Conservation (phyloP, 2,329 filamentous ascomycete genomes). For the Alternaria metachromatica region DNA sequence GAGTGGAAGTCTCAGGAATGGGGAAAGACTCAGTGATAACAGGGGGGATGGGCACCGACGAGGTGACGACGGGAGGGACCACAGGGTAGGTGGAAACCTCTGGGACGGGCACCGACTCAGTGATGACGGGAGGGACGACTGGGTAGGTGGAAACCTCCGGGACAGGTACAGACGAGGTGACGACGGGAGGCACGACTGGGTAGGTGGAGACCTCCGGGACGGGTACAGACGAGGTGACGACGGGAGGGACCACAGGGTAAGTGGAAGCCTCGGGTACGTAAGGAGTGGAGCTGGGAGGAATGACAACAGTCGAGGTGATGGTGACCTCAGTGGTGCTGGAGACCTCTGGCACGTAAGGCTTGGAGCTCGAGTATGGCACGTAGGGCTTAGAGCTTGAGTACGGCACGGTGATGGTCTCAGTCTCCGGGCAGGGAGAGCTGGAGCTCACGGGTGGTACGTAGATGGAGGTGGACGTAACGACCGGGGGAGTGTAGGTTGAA, state of each 20-base stretch:
- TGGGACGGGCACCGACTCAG: not conserved
- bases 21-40: not conserved
- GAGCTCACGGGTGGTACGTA: not conserved
- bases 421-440: slow-evolving; percentile 7
- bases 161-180: not conserved
- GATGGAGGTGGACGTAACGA: not conserved
- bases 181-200: not conserved
- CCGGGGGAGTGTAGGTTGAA: not conserved
- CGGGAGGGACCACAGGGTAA: not conserved
- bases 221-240: not conserved
- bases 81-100: not conserved
- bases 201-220: not conserved
- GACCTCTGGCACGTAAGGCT: not conserved
- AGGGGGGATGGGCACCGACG: not conserved
- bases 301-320: not conserved
- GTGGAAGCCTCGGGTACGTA: not conserved
- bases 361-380: not conserved
- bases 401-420: not conserved
- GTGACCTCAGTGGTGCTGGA: not conserved
- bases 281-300: slow-evolving; percentile 3
- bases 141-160: not conserved
- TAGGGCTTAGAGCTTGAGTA: not conserved
- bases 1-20: not conserved
- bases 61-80: not conserved
- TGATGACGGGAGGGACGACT: not conserved